A percentile compares a stretch with the other conserved stretches of the same genome.
Evolutionary conservation across 108 stramenopile species (phyloP).

Genomic region (Nitzschia palea): DNA sequence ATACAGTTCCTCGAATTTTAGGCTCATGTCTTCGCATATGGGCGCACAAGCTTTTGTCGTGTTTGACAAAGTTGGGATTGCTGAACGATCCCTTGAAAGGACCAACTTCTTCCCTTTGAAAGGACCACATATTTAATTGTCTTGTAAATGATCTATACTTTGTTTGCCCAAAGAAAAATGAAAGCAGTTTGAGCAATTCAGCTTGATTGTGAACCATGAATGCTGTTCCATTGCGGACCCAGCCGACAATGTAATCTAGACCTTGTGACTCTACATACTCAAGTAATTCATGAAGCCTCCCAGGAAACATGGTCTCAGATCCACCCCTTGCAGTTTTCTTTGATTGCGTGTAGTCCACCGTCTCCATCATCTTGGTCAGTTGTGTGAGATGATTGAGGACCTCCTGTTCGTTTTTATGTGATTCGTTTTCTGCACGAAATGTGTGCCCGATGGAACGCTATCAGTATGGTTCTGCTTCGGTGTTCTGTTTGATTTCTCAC

Average conservation of each 20-base stretch:
- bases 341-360: background rate
- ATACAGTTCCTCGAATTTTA: background rate
- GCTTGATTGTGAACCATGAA: conserved; percentile 49
- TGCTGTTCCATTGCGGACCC: conserved; percentile 45
- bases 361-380: background rate
- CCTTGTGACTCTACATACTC: background rate
- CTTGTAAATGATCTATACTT: conserved; percentile 56
- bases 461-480: no score
- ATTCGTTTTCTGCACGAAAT: no score
- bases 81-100: conserved; percentile 31
- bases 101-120: conserved; percentile 9
- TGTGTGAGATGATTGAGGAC: no score
- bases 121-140: conserved; percentile 40
- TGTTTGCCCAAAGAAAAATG: conserved; percentile 25
- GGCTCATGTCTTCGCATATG: conserved; percentile 7
- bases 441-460: no score
- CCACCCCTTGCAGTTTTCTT: conserved; percentile 1
- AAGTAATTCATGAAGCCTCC: conserved; percentile 25
- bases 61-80: conserved; percentile 18
- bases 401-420: no score
- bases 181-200: conserved; percentile 30
- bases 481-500: no score
- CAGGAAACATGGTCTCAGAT: conserved; percentile 15
- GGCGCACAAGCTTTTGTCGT: conserved; percentile 2
- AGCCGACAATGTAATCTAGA: conserved; percentile 42